Base-by-base conservation (phyloP, 805 yeast species). In the Saturnispora serradocipensis region DNA sequence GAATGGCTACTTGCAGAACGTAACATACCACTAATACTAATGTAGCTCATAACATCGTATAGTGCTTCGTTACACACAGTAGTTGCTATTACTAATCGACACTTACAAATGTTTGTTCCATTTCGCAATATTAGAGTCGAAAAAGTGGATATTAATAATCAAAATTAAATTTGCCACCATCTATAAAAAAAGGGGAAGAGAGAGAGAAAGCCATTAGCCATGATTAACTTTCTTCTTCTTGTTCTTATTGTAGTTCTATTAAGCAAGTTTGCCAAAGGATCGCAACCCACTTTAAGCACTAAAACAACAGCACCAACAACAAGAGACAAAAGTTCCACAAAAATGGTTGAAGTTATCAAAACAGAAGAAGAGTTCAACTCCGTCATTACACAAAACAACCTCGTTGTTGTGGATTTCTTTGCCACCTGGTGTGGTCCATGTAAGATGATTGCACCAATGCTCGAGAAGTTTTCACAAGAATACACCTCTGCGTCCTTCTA, bases 351-450 rank as follows among this genome's bases (percentile, higher is more conserved):
- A 60, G 76, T 72, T 62, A 68, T 84, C 54, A 54, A 57, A 50
- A 58, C 69, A 34, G 61, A 61, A 48, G 67, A 59, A 36, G 90
- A 89, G 68, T 91, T 90, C 77, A 72, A 78, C 50, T 73, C 75
- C 54, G 84, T 82, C 58, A 77, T 84, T 64, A 61, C 70, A 53
- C 79, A 78, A 59, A 34, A 56, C 40, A 86, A 85, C 61, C 76
- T 88, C 65, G 90, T 88, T 60, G 90, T 93, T 61, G 88, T 93
- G 60, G 98, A 93, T 75, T 93, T 91, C 76, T 90, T 80, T 67
- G 98, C 98, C 62, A 82, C 90, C 56, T 93, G 98, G 97, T 91
- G 99, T 72, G 97, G 97, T 61, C 98, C 99, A 56, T 91, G 99
- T 78, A 93, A 91, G 79, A 87, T 87, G 82, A 85, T 93, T 72